Conservation (phyloP, 2,329 filamentous ascomycete species). For the Epichloe gansuensis region DNA sequence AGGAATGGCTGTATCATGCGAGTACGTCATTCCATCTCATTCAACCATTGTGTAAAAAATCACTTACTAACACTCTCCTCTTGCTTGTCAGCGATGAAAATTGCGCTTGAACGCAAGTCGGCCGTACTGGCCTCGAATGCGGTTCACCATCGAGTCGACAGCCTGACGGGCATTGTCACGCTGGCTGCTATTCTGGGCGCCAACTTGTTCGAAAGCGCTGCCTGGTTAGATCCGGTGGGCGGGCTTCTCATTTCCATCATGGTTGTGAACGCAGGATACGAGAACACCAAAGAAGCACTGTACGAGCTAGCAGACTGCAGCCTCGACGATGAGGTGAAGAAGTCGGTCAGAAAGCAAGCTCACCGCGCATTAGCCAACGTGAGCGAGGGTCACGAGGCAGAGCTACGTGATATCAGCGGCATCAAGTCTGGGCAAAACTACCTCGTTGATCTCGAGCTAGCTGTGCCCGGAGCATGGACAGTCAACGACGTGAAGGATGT, state of each 20-base stretch:
- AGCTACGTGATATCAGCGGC: slow-evolving; percentile 69
- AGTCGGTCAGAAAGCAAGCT: slow-evolving; percentile 54
- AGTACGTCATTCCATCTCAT: slow-evolving; percentile 50
- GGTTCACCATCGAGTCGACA: slow-evolving; percentile 91
- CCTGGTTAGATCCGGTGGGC: slow-evolving; percentile 90
- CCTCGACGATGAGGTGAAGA: slow-evolving; percentile 73
- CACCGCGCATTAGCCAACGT: slow-evolving; percentile 44
- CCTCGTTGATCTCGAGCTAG: slow-evolving; percentile 78
- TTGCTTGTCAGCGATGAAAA: slow-evolving; percentile 63
- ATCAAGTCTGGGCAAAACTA: slow-evolving; percentile 97
- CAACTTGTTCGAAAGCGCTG: slow-evolving; percentile 71
- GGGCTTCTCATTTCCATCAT: slow-evolving; percentile 85
- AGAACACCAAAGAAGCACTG: slow-evolving; percentile 71
- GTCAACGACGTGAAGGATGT: slow-evolving; percentile 56
- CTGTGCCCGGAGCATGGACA: slow-evolving; percentile 64
- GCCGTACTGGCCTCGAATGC: slow-evolving; percentile 94
- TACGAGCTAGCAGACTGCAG: slow-evolving; percentile 84
- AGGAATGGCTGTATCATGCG: slow-evolving; percentile 94
- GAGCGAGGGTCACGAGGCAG: slow-evolving; percentile 43
- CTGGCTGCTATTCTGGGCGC: slow-evolving; percentile 79
- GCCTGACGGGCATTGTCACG: slow-evolving; percentile 86
- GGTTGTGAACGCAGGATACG: slow-evolving; percentile 80
- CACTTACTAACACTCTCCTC: neutral
- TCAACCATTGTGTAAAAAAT: neutral
- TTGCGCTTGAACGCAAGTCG: slow-evolving; percentile 86